These are phyloP conservation scores for Podosphaera fusca DNA, from an alignment of 2,329 filamentous ascomycete genomes.

Conservation along the genomic window DNA sequence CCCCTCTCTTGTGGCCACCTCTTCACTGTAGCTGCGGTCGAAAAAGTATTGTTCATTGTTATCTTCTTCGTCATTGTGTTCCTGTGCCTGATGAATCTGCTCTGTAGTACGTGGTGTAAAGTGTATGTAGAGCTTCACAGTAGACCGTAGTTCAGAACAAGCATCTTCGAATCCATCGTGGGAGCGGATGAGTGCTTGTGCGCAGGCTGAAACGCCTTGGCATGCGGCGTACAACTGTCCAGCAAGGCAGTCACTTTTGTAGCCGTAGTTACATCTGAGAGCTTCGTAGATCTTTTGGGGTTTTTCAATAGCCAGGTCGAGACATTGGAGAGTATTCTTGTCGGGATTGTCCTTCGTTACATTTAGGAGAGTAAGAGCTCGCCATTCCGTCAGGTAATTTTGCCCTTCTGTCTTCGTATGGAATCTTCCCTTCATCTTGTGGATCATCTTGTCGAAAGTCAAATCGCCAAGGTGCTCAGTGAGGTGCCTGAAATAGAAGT, in stretches of 20 bases:
- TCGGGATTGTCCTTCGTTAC: too few species aligned
- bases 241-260: background rate
- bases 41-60: background rate
- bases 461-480: background rate
- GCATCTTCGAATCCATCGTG: background rate
- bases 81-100: background rate
- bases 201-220: background rate
- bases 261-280: background rate
- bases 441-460: background rate
- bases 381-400: background rate
- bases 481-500: background rate
- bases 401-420: background rate
- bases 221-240: background rate
- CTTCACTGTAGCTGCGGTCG: background rate
- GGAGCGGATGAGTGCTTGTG: background rate
- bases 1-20: background rate
- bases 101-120: background rate
- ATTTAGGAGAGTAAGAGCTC: too few species aligned
- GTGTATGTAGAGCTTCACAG: background rate
- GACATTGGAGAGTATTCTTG: too few species aligned
- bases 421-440: background rate
- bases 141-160: background rate
- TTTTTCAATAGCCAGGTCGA: too few species aligned
- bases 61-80: background rate
- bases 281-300: too few species aligned